Conservation (phyloP, 805 yeast genomes). For the Kazachstania taianensis region DNA sequence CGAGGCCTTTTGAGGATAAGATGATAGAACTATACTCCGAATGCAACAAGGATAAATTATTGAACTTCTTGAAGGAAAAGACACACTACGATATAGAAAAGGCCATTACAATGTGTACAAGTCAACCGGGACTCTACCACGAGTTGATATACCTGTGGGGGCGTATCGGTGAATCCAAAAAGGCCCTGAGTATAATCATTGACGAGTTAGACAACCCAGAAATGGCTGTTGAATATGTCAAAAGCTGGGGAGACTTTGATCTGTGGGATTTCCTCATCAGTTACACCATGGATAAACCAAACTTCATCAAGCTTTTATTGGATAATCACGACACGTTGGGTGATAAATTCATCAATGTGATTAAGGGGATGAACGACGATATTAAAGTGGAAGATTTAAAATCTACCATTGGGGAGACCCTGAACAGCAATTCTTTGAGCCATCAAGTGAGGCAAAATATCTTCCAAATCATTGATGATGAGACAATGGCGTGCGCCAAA, state of each 20-base stretch:
- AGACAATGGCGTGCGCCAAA: slow-evolving; percentile 33
- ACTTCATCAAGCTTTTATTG: slow-evolving; percentile 65
- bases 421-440: slow-evolving; percentile 51
- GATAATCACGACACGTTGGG: slow-evolving; percentile 55
- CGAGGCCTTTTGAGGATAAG: slow-evolving; percentile 53
- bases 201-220: slow-evolving; percentile 70
- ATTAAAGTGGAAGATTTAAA: slow-evolving; percentile 58
- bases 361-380: slow-evolving; percentile 51
- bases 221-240: slow-evolving; percentile 72
- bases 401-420: slow-evolving; percentile 48
- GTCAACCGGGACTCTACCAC: slow-evolving; percentile 36
- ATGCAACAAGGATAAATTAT: slow-evolving; percentile 42
- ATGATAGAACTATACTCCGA: slow-evolving; percentile 56
- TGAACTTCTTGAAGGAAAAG: slow-evolving; percentile 51
- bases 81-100: slow-evolving; percentile 55
- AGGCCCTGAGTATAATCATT: slow-evolving; percentile 69
- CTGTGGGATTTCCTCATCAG: slow-evolving; percentile 70
- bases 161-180: slow-evolving; percentile 65
- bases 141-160: slow-evolving; percentile 80
- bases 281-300: slow-evolving; percentile 60
- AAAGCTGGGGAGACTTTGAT: slow-evolving; percentile 57
- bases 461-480: slow-evolving; percentile 42
- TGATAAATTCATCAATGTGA: slow-evolving; percentile 55
- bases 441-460: slow-evolving; percentile 46
- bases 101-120: slow-evolving; percentile 56